Base-by-base conservation (phyloP, 192 early-diverging fungal species). In the Coemansia sp. region DNA sequence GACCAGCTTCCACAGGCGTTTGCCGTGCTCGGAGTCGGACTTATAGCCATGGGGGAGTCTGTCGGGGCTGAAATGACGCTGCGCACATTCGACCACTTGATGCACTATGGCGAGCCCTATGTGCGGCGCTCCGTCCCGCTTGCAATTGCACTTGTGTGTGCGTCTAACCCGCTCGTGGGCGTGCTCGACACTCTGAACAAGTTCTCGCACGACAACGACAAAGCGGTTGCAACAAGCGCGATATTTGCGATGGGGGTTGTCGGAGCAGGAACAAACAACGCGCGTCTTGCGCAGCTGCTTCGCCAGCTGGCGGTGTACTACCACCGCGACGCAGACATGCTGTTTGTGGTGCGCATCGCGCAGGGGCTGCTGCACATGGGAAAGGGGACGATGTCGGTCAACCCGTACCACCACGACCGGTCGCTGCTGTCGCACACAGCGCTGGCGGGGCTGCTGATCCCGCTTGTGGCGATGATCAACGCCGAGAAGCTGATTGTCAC, bases 211-310 rank as follows among this genome's bases (percentile, higher is more conserved):
- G 97, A 99, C 85, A 94, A 94, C 63, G 97, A 99, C 79, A 79
- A 86, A 43, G 91, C 96, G 35, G 96, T 99, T 41, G 92, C 97
- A 9, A 81, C 91, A 33, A 97, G 92, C 76, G 96, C 97, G 14
- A 93, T 98, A 49, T 96, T 99, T 83, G 95, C 96, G 25, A 97
- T 99, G 96, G 97, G 97, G 60, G 78, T 98, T 57, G 92, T 99
- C 19, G 97, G 97, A 22, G 96, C 96, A 5, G 97, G 97, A 52
- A 98, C 97, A 17, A 99, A 99, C 87, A 98, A 99, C 75, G 97
- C 97, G 13, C 89, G 97, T 34, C 82, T 99, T 40, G 96, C 94
- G 45, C 97, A 99, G 83, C 94, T 98, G 87, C 80, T 99, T 63
- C 86, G 97, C 59, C 95, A 97, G 75, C 83, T 99, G 29, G 96